Evolutionary conservation across 2,329 filamentous ascomycete genomes (phyloP), one percentile per base, ranked within the genome.

Genomic region (Fusarium sp.): DNA sequence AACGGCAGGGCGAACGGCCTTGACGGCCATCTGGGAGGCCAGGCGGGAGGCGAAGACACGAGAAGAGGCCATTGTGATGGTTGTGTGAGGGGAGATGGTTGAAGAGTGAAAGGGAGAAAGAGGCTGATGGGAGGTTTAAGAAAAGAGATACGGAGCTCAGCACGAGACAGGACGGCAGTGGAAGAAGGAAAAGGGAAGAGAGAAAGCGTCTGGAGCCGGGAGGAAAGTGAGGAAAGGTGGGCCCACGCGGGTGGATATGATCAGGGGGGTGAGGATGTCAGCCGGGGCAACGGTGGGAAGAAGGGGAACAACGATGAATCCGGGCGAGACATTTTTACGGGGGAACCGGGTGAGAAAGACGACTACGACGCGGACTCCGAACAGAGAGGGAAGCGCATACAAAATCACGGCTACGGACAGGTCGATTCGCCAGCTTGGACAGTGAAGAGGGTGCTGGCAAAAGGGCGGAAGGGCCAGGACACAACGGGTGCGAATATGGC

Each of bases 1-100:
- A 79, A 90, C 82, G 82, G 89, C 89, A 84, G 91, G 90, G 83
- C 91, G 91, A 83, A 90, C 90, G 83, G 89, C 90, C 89, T 91
- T 92, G 84, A 86, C 83, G 81, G 89, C 88, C 88, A 91, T 90
- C 84, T 90, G 87, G 81, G 89, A 86, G 83, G 90, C 90, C 86
- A 93, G 87, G 83, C 91, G 89, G 79, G 90, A 90, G 81, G 91
- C 89, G 84, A 92, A 86, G 82, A 93, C 87, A 85, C 91, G 91
- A 82, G 88, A 85, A 83, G 91, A 89, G 83, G 91, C 89, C 91
- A 93, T 93, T 92, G 87, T 88, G 87, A 89, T 83, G 85, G 85
- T 82, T 84, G 73, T 78, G 74, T 75, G 75, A 77, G 75, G 74
- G 73, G 73, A 75, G 78, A 76, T 76, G 73, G 75, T 74, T 75